Conservation (phyloP, 2,329 filamentous ascomycete species). For the Tolypocladium tundrense region DNA sequence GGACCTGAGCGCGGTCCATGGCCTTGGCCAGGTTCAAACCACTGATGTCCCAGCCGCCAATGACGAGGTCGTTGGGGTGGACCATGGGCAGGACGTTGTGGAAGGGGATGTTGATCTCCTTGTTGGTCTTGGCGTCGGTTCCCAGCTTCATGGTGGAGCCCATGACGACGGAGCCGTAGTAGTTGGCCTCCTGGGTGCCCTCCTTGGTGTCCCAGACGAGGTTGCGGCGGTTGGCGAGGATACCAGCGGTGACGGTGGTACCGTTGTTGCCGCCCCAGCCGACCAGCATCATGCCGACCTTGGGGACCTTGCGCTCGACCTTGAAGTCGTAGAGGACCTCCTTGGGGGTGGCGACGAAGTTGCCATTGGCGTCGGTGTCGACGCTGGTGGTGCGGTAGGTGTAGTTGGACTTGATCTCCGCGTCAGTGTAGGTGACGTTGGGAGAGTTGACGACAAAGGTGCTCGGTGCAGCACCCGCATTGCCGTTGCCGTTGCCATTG, state of each 20-base stretch:
- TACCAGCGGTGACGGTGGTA: slow-evolving; percentile 91
- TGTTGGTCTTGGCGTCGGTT: slow-evolving; percentile 68
- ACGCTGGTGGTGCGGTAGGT: slow-evolving; percentile 91
- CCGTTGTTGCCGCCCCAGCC: slow-evolving; percentile 98
- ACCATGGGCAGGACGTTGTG: slow-evolving; percentile 91
- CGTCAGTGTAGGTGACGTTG: slow-evolving; percentile 83
- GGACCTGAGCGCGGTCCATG: slow-evolving; percentile 91
- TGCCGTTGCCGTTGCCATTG: slow-evolving; percentile 28
- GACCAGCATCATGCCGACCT: slow-evolving; percentile 93
- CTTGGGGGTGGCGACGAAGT: slow-evolving; percentile 73
- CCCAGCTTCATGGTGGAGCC: slow-evolving; percentile 94
- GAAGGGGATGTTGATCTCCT: slow-evolving; percentile 95
- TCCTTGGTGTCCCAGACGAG: slow-evolving; percentile 92
- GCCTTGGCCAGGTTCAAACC: slow-evolving; percentile 76
- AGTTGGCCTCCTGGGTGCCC: slow-evolving; percentile 77
- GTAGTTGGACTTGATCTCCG: slow-evolving; percentile 86
- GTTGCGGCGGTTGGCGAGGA: slow-evolving; percentile 84
- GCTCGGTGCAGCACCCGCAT: slow-evolving; percentile 38
- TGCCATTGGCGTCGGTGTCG: slow-evolving; percentile 58
- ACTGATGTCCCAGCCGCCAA: slow-evolving; percentile 98
- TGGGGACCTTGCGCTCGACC: slow-evolving; percentile 85
- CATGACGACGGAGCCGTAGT: slow-evolving; percentile 98
- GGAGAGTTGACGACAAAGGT: slow-evolving; percentile 84
- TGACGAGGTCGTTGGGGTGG: slow-evolving; percentile 87
- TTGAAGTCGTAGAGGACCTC: slow-evolving; percentile 96